These are phyloP conservation scores for Rhodotorula graminis DNA, from an alignment of 768 basidiomycete genomes.

Conservation along the genomic window DNA sequence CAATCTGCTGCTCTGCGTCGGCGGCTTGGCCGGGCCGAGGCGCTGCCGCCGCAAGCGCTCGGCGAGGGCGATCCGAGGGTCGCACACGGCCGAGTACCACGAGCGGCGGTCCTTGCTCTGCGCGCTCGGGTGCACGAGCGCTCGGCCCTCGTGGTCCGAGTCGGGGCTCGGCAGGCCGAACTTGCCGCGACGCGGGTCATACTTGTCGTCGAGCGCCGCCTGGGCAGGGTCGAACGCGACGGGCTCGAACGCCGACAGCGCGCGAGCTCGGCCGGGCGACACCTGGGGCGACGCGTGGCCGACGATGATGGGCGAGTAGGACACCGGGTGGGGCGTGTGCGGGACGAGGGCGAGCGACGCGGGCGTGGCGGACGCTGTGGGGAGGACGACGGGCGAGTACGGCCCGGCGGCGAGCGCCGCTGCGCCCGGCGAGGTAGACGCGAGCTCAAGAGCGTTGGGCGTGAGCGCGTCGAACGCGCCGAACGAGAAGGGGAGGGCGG, in stretches of 20 bases:
- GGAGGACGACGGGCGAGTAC: background rate
- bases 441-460: background rate
- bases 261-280: background rate
- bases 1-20: background rate
- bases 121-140: too few species aligned
- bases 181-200: slow-evolving; percentile 29
- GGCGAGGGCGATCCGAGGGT: slow-evolving; percentile 21
- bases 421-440: background rate
- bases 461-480: background rate
- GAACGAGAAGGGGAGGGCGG: background rate
- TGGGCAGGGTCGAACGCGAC: slow-evolving; percentile 16
- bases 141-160: slow-evolving; percentile 8
- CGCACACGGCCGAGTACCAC: slow-evolving; percentile 30
- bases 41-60: background rate
- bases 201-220: slow-evolving; percentile 11
- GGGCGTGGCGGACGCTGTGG: background rate
- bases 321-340: background rate
- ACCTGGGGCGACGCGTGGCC: background rate
- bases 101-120: background rate
- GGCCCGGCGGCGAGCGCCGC: background rate
- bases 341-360: background rate
- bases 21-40: background rate
- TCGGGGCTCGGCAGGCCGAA: slow-evolving; percentile 36
- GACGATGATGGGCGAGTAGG: background rate
- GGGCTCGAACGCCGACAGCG: slow-evolving; percentile 11